These are phyloP conservation scores for Malassezia sp. DNA, from an alignment of 1,284 basidiomycete genomes.

Conservation along the genomic window DNA sequence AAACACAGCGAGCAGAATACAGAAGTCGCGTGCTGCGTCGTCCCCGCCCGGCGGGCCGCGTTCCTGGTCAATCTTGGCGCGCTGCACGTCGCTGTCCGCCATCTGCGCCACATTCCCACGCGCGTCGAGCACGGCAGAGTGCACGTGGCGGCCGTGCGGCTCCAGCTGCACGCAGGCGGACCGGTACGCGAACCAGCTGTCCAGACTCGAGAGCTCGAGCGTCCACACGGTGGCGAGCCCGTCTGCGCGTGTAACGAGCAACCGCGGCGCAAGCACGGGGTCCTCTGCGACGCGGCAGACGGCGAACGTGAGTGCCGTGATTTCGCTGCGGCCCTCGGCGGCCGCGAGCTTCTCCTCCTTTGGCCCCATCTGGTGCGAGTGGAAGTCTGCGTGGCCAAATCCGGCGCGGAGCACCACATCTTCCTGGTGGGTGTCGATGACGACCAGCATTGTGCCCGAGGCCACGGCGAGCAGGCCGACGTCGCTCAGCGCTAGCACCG, in stretches of 20 bases:
- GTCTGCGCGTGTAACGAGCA: constrained; percentile 28
- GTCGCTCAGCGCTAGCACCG: constrained; percentile 24
- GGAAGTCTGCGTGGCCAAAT: constrained; percentile 20
- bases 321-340: constrained; percentile 26
- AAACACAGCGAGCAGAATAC: constrained; percentile 13
- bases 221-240: constrained; percentile 36
- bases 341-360: constrained; percentile 22
- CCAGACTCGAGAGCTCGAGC: constrained; percentile 21
- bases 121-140: constrained; percentile 24
- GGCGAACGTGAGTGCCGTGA: constrained; percentile 25
- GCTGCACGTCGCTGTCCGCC: constrained; percentile 4
- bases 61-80: constrained; percentile 11
- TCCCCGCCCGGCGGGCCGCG: too few relatives aligned
- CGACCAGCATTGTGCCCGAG: constrained; percentile 29
- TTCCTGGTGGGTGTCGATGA: constrained; percentile 31
- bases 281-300: constrained; percentile 28
- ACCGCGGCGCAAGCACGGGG: constrained; percentile 26
- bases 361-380: constrained; percentile 11
- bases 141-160: background rate
- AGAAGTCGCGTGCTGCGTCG: background rate
- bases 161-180: constrained; percentile 3
- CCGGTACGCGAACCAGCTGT: constrained; percentile 27
- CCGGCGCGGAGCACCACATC: constrained; percentile 38
- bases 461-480: constrained; percentile 37
- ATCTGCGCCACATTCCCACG: constrained; percentile 11